Conservation (phyloP, 176 grass and related monocot species). For the Phoenix roebelenii region DNA sequence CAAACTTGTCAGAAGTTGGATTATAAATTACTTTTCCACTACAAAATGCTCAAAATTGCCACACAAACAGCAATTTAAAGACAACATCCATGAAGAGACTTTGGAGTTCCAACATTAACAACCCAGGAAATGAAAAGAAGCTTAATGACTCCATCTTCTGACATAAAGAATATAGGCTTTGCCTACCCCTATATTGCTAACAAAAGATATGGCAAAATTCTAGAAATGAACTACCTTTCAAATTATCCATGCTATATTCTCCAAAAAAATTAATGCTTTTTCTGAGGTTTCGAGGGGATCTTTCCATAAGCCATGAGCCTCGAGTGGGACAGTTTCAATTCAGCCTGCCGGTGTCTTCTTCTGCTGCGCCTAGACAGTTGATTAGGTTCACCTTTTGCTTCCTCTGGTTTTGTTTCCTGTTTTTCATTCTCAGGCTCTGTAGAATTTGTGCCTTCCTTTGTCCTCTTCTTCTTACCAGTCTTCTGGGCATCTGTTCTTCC, state of each 20-base stretch:
- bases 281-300: conserved; percentile 34
- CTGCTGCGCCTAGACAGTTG: conserved; percentile 47
- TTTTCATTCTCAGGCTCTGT: conserved; percentile 27
- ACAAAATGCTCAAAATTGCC: too few species aligned
- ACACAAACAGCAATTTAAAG: too few species aligned
- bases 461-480: conserved; percentile 31
- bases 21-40: too few species aligned
- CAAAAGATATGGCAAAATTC: not conserved
- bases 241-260: not conserved
- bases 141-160: too few species aligned
- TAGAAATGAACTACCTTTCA: conserved; percentile 2
- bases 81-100: too few species aligned
- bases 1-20: too few species aligned
- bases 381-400: conserved; percentile 25
- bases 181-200: too few species aligned
- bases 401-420: conserved; percentile 23
- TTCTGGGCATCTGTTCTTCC: conserved; percentile 35
- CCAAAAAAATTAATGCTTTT: conserved; percentile 33
- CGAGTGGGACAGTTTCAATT: conserved; percentile 35
- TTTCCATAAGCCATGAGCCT: conserved; percentile 56
- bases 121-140: too few species aligned
- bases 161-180: too few species aligned
- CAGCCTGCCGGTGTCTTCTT: conserved; percentile 42
- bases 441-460: conserved; percentile 22
- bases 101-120: too few species aligned